phyloP scores from a whole-genome alignment of 2,329 filamentous ascomycete species.

The Ilyonectria sp. region DNA sequence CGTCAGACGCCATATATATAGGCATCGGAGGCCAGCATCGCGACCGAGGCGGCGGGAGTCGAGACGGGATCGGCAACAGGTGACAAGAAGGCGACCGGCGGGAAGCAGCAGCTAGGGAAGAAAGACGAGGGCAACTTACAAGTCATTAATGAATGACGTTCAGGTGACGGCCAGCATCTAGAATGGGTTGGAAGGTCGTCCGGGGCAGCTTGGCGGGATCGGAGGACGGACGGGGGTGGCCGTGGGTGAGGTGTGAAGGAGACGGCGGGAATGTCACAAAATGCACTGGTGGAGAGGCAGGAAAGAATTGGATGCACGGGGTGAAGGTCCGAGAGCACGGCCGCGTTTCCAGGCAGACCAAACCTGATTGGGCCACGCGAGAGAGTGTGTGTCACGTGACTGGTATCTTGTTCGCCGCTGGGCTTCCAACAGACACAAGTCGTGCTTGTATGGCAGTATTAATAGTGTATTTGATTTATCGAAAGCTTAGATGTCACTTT shows the following conservation, averaged over 20 bases:
- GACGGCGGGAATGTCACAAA: conserved; percentile 54
- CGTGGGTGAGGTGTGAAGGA: conserved; percentile 53
- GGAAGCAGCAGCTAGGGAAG: conserved; percentile 49
- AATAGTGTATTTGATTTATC: neutral
- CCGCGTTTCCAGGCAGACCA: conserved; percentile 47
- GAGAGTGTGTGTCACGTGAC: conserved; percentile 39
- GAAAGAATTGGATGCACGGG: conserved; percentile 59
- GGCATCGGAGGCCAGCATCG: conserved; percentile 52
- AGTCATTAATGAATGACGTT: conserved; percentile 64
- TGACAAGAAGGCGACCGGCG: conserved; percentile 53
- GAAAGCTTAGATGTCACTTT: neutral
- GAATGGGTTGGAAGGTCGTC: conserved; percentile 43
- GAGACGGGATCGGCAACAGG: conserved; percentile 56
- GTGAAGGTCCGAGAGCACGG: conserved; percentile 48
- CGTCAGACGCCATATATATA: conserved; percentile 42
- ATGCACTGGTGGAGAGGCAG: conserved; percentile 55
- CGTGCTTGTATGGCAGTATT: neutral
- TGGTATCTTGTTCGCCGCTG: neutral
- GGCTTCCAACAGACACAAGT: neutral
- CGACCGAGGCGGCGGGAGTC: conserved; percentile 52
- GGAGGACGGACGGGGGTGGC: conserved; percentile 45
- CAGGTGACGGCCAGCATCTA: conserved; percentile 54
- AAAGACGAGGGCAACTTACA: conserved; percentile 60
- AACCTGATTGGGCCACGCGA: conserved; percentile 36
- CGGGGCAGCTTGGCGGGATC: conserved; percentile 47